Evolutionary conservation across 768 basidiomycete genomes (phyloP).

Genomic region (Daedaleopsis nitida): DNA sequence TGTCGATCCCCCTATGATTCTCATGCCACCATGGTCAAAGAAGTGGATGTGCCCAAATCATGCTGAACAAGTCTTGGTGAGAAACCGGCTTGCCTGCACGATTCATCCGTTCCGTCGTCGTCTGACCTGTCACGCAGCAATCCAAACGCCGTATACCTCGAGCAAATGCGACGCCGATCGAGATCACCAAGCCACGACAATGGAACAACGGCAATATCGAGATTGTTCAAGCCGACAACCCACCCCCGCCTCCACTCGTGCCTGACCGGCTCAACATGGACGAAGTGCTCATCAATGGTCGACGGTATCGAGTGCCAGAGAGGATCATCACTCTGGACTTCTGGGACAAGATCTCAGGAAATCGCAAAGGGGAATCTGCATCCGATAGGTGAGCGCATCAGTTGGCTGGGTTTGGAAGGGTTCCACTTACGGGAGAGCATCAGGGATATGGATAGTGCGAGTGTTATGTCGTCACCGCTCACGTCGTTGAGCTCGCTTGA

Average conservation of each 20-base stretch:
- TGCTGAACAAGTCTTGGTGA: slow-evolving; percentile 80
- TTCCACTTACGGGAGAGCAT: neutral
- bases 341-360: slow-evolving; percentile 78
- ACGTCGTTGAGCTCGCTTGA: slow-evolving; percentile 76
- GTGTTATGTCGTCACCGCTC: slow-evolving; percentile 68
- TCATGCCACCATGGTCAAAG: slow-evolving; percentile 82
- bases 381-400: slow-evolving; percentile 42
- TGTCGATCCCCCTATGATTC: slow-evolving; percentile 83
- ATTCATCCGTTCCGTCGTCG: slow-evolving; percentile 6
- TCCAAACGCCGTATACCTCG: slow-evolving; percentile 81
- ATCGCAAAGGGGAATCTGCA: slow-evolving; percentile 36
- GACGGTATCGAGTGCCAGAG: slow-evolving; percentile 92
- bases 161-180: slow-evolving; percentile 64
- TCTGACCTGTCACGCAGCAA: slow-evolving; percentile 48
- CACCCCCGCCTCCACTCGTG: slow-evolving; percentile 35
- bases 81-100: slow-evolving; percentile 31
- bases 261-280: slow-evolving; percentile 61
- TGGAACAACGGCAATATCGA: slow-evolving; percentile 94
- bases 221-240: slow-evolving; percentile 68
- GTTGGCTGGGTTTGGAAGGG: no score
- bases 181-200: slow-evolving; percentile 70
- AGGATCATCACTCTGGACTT: slow-evolving; percentile 91
- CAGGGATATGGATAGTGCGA: slow-evolving; percentile 37
- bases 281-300: slow-evolving; percentile 85
- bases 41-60: slow-evolving; percentile 99